phyloP scores from a whole-genome alignment of 306 rosid species.

The Trichosanthes cucumerina region DNA sequence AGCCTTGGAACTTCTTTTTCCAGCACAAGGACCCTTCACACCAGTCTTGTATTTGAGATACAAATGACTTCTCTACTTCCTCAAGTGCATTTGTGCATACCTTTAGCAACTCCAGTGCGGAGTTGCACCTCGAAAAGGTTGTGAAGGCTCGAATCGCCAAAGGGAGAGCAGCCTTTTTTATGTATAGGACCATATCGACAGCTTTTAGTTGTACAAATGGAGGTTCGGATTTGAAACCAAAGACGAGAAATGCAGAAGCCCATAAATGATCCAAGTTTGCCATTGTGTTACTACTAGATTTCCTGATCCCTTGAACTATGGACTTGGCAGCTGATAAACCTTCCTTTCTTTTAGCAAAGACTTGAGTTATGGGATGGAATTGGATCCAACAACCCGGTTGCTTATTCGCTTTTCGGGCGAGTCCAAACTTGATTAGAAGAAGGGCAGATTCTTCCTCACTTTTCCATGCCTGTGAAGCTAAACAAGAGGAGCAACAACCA shows the following conservation, averaged over 20 bases:
- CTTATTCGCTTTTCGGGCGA: constrained; percentile 42
- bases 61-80: constrained; percentile 83
- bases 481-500: constrained; percentile 31
- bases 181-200: constrained; percentile 53
- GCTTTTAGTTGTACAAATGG: constrained; percentile 57
- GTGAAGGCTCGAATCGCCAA: constrained; percentile 78
- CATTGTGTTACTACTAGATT: constrained; percentile 23
- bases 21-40: constrained; percentile 66
- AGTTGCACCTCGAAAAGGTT: constrained; percentile 65
- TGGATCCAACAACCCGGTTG: constrained; percentile 56
- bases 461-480: constrained; percentile 54
- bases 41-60: constrained; percentile 82
- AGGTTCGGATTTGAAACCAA: constrained; percentile 82
- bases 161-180: constrained; percentile 66
- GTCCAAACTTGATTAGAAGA: constrained; percentile 54
- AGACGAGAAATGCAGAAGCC: constrained; percentile 84
- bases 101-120: constrained; percentile 65
- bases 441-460: constrained; percentile 66
- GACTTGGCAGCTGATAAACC: constrained; percentile 58
- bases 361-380: constrained; percentile 65
- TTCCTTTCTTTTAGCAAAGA: constrained; percentile 49
- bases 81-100: constrained; percentile 81
- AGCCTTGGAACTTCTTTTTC: constrained; percentile 56
- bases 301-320: constrained; percentile 55
- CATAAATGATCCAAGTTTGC: constrained; percentile 58